phyloP scores from a whole-genome alignment of 495 filamentous ascomycete genomes.

The Hypomontagnella monticulosa region DNA sequence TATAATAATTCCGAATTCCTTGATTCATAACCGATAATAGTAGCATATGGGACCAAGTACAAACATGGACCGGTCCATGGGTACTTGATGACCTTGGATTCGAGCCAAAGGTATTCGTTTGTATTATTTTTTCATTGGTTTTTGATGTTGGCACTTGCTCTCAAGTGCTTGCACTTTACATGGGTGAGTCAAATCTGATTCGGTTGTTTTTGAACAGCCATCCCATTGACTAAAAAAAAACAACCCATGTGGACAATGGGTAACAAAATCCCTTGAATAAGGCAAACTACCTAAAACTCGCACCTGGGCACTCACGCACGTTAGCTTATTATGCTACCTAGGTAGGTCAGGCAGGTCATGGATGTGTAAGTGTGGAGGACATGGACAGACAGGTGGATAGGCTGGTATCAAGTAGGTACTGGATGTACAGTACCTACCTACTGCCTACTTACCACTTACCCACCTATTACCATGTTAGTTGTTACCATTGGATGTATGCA shows the following conservation, averaged over 20 bases:
- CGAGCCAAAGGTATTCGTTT: too few species aligned
- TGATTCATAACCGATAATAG: slow-evolving; percentile 10
- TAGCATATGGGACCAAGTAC: neutral
- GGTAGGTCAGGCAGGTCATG: neutral
- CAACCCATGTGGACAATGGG: slow-evolving; percentile 25
- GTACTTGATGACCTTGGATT: neutral
- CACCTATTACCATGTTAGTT: slow-evolving; percentile 12
- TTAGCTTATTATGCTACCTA: slow-evolving; percentile 30
- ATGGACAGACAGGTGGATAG: slow-evolving; percentile 12
- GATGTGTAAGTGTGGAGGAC: slow-evolving; percentile 6
- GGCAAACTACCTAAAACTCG: slow-evolving; percentile 42
- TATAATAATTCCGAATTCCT: slow-evolving; percentile 21
- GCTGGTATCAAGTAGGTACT: neutral
- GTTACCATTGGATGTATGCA: slow-evolving; percentile 20
- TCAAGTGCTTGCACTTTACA: too few species aligned
- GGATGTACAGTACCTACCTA: slow-evolving; percentile 21
- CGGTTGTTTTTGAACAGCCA: slow-evolving; percentile 24
- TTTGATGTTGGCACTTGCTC: too few species aligned
- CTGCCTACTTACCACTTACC: too few species aligned
- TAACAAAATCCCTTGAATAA: slow-evolving; percentile 35
- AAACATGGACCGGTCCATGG: neutral
- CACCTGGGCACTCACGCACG: slow-evolving; percentile 38
- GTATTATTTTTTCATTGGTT: too few species aligned
- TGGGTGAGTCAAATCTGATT: slow-evolving; percentile 15
- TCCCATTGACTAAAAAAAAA: slow-evolving; percentile 7